phyloP scores from a whole-genome alignment of 352 stramenopile genomes.

The Phytopythium kandeliae region DNA sequence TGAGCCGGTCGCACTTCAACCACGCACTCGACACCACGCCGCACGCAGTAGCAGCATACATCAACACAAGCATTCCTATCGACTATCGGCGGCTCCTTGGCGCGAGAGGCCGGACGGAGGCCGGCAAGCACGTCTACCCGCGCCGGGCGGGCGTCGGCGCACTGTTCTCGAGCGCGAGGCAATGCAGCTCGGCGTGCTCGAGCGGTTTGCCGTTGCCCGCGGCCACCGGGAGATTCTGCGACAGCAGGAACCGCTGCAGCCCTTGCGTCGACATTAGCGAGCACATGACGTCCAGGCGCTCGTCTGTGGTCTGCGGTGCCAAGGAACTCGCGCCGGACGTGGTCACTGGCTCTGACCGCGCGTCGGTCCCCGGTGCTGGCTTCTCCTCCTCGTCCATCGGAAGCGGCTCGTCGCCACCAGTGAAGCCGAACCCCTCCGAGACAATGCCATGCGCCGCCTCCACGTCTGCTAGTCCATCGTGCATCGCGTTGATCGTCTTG shows the following conservation, averaged over 20 bases:
- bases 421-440: slow-evolving; percentile 25
- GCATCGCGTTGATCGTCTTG: slow-evolving; percentile 58
- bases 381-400: slow-evolving; percentile 7
- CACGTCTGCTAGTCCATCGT: slow-evolving; percentile 42
- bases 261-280: slow-evolving; percentile 68
- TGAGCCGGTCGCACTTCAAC: too few relatives aligned
- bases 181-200: slow-evolving; percentile 60
- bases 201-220: slow-evolving; percentile 17
- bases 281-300: slow-evolving; percentile 71
- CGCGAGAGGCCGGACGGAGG: too few relatives aligned
- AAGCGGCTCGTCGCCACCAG: slow-evolving; percentile 11
- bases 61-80: too few relatives aligned
- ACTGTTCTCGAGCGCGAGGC: slow-evolving; percentile 19
- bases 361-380: neutral
- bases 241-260: slow-evolving; percentile 52
- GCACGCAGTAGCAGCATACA: too few relatives aligned
- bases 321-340: neutral
- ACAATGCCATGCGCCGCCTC: slow-evolving; percentile 11
- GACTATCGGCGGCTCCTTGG: neutral
- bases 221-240: slow-evolving; percentile 39
- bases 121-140: neutral
- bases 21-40: too few relatives aligned
- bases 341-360: neutral
- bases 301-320: slow-evolving; percentile 1
- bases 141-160: slow-evolving; percentile 3